A percentile compares a stretch with the other conserved stretches of the same genome.
Conservation (phyloP, 768 basidiomycete genomes). For the Russula lepida region DNA sequence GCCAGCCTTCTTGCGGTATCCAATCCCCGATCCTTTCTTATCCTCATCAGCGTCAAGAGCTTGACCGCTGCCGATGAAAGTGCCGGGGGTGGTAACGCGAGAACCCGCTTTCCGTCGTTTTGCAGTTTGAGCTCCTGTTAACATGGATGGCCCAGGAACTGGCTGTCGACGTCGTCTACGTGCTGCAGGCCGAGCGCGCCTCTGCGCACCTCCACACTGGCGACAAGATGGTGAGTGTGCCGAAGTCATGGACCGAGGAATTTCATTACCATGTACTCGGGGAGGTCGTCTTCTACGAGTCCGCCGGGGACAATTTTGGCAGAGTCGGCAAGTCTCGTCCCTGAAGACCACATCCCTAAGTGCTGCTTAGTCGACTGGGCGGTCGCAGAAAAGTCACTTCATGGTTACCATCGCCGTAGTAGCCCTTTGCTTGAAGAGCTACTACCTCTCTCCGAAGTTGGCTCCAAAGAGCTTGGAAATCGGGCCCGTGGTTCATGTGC, state of each 20-base stretch:
- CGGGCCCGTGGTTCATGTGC: slow-evolving; percentile 77
- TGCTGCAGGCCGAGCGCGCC: slow-evolving; percentile 47
- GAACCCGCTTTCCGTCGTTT: slow-evolving; percentile 67
- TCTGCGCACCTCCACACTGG: slow-evolving; percentile 77
- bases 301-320: slow-evolving; percentile 43
- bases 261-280: slow-evolving; percentile 64
- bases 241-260: background rate
- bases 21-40: slow-evolving; percentile 41
- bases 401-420: slow-evolving; percentile 69
- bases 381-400: background rate
- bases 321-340: slow-evolving; percentile 61
- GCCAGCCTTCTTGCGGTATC: slow-evolving; percentile 62
- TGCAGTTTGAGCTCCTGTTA: slow-evolving; percentile 52
- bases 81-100: slow-evolving; percentile 52
- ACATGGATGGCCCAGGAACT: slow-evolving; percentile 42
- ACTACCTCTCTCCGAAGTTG: slow-evolving; percentile 58
- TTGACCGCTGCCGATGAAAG: slow-evolving; percentile 52
- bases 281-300: slow-evolving; percentile 48
- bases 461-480: slow-evolving; percentile 69
- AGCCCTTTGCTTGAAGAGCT: slow-evolving; percentile 62
- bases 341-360: slow-evolving; percentile 77
- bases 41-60: slow-evolving; percentile 35
- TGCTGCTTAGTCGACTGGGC: background rate
- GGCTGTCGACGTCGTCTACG: slow-evolving; percentile 34
- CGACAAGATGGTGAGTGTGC: background rate